phyloP scores from a whole-genome alignment of 2,329 filamentous ascomycete species.

The Aureobasidium zeae region DNA sequence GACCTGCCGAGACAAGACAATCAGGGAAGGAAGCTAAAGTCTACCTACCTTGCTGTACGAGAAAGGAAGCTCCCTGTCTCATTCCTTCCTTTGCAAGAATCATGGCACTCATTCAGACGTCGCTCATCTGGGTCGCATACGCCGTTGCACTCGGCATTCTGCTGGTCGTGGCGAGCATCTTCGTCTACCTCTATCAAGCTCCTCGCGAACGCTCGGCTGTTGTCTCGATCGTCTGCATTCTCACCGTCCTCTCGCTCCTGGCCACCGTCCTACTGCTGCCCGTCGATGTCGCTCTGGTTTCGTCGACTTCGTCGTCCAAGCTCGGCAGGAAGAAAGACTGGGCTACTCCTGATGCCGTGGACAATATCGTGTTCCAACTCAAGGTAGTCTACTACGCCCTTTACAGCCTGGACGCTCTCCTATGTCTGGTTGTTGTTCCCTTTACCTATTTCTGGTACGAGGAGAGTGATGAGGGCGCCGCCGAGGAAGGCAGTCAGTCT shows the following conservation, averaged over 20 bases:
- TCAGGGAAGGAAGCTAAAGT: slow-evolving; percentile 12
- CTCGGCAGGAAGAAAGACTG: slow-evolving; percentile 84
- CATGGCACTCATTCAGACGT: slow-evolving; percentile 70
- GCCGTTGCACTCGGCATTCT: slow-evolving; percentile 70
- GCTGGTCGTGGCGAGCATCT: slow-evolving; percentile 68
- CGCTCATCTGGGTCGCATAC: slow-evolving; percentile 92
- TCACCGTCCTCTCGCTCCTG: slow-evolving; percentile 78
- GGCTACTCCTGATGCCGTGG: slow-evolving; percentile 75
- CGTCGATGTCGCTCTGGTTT: slow-evolving; percentile 90
- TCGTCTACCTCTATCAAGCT: slow-evolving; percentile 85
- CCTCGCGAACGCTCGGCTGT: slow-evolving; percentile 74
- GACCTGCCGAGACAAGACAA: too few species aligned
- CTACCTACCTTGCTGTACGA: too few species aligned
- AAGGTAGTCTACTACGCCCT: slow-evolving; percentile 86
- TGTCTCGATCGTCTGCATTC: slow-evolving; percentile 74
- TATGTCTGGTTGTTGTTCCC: slow-evolving; percentile 82
- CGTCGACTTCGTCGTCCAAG: slow-evolving; percentile 68
- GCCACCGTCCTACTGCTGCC: slow-evolving; percentile 88
- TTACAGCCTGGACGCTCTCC: slow-evolving; percentile 81
- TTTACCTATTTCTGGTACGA: slow-evolving; percentile 99
- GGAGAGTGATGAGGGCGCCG: slow-evolving; percentile 86
- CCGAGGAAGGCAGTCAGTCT: slow-evolving; percentile 68
- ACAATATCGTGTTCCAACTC: slow-evolving; percentile 68
- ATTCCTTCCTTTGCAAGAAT: slow-evolving; percentile 7
- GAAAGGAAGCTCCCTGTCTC: background rate